Evolutionary conservation across 108 stramenopile genomes (phyloP).

Genomic region (Ochromonas danica): DNA sequence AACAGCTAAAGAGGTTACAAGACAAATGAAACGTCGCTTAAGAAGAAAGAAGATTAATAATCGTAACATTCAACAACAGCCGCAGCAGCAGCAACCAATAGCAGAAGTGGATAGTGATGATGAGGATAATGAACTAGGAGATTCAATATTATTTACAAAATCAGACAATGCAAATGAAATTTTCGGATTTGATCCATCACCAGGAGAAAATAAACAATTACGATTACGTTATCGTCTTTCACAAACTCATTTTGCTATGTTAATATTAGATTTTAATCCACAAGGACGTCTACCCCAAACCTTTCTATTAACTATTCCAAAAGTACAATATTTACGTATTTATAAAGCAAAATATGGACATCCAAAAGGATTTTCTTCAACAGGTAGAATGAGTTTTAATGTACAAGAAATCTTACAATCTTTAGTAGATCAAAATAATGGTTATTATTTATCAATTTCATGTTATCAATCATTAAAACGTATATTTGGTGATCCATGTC

Average conservation of each 20-base stretch:
- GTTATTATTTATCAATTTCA: not conserved
- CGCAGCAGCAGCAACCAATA: no score
- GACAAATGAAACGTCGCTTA: no score
- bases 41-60: no score
- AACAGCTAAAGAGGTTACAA: no score
- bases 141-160: no score
- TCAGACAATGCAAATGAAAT: not conserved
- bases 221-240: not conserved
- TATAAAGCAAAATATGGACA: conserved; percentile 1
- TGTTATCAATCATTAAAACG: not conserved
- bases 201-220: conserved; percentile 24
- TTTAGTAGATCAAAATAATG: not conserved
- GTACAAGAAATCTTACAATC: not conserved
- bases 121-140: no score
- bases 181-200: conserved; percentile 6
- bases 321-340: not conserved
- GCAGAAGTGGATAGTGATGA: no score
- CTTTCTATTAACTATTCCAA: not conserved
- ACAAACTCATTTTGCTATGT: not conserved
- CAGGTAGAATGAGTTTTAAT: conserved; percentile 9
- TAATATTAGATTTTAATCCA: not conserved
- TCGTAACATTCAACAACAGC: no score
- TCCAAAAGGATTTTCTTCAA: not conserved
- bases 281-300: not conserved
- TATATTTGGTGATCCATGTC: conserved; percentile 21